Evolutionary conservation across 306 rosid genomes (phyloP).

Genomic region (Vicia villosa): DNA sequence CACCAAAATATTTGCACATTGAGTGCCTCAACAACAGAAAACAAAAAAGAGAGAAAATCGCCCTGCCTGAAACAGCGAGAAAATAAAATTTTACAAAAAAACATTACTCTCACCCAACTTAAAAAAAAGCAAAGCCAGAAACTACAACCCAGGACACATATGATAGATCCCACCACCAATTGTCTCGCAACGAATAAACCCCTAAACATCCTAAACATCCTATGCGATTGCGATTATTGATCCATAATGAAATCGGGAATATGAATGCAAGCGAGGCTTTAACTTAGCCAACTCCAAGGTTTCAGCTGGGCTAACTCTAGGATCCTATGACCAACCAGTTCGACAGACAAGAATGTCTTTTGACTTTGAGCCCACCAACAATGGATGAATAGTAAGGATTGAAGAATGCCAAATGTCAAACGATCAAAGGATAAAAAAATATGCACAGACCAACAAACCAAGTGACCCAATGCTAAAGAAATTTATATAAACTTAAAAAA

Average conservation of each 20-base stretch:
- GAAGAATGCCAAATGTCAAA: constrained; percentile 6
- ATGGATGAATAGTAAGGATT: constrained; percentile 13
- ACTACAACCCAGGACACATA: not conserved
- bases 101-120: not conserved
- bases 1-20: not conserved
- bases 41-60: not conserved
- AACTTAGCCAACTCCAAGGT: not conserved
- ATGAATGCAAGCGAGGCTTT: not conserved
- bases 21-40: not conserved
- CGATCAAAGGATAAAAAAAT: constrained; percentile 13
- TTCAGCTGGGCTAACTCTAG: not conserved
- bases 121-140: not conserved
- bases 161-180: not conserved
- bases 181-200: not conserved
- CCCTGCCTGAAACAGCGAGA: not conserved
- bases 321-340: not conserved
- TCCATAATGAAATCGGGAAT: not conserved
- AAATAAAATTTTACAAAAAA: not conserved
- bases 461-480: not conserved
- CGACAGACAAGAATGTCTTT: not conserved
- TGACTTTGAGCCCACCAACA: not conserved
- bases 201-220: not conserved
- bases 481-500: constrained; percentile 1
- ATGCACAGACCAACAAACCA: not conserved
- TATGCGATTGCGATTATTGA: not conserved